phyloP scores from a whole-genome alignment of 2,329 filamentous ascomycete species.

The Beauveria australis region DNA sequence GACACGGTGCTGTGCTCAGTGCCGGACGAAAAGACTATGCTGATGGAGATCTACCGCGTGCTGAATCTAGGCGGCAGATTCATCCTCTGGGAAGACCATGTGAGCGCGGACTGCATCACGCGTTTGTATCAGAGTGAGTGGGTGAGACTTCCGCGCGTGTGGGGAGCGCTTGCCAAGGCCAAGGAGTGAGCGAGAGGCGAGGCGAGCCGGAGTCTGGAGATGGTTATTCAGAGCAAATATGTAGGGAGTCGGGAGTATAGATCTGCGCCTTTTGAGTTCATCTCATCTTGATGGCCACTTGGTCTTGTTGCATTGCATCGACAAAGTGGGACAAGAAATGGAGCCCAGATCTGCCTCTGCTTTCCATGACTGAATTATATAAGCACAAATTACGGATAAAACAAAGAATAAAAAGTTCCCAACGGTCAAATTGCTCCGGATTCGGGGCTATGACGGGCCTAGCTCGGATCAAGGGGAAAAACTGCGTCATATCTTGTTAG shows the following conservation, averaged over 20 bases:
- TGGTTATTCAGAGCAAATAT: background rate
- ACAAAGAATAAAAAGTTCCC: too few species aligned
- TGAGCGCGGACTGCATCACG: conserved; percentile 22
- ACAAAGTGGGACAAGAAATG: too few species aligned
- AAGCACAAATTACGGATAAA: too few species aligned
- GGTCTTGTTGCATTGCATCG: background rate
- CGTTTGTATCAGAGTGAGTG: conserved; percentile 21
- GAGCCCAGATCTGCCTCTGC: too few species aligned
- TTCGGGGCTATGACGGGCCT: too few species aligned
- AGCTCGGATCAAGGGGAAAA: background rate
- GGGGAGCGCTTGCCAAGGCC: conserved; percentile 21
- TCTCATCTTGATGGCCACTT: background rate
- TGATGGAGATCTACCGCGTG: conserved; percentile 29
- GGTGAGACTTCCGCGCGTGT: conserved; percentile 22
- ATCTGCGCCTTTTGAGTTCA: background rate
- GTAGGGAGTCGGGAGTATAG: background rate
- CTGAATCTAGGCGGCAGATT: conserved; percentile 37
- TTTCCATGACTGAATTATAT: too few species aligned
- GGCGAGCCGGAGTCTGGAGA: background rate
- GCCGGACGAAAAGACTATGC: conserved; percentile 18
- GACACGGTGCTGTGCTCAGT: conserved; percentile 36
- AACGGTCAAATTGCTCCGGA: too few species aligned
- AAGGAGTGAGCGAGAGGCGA: background rate
- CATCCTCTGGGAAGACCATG: conserved; percentile 37
- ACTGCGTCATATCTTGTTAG: too few species aligned